A percentile compares a stretch with the other conserved stretches of the same genome.
Evolutionary conservation across 2,329 filamentous ascomycete species (phyloP).

Genomic region (Paraphaeosphaeria minitans): DNA sequence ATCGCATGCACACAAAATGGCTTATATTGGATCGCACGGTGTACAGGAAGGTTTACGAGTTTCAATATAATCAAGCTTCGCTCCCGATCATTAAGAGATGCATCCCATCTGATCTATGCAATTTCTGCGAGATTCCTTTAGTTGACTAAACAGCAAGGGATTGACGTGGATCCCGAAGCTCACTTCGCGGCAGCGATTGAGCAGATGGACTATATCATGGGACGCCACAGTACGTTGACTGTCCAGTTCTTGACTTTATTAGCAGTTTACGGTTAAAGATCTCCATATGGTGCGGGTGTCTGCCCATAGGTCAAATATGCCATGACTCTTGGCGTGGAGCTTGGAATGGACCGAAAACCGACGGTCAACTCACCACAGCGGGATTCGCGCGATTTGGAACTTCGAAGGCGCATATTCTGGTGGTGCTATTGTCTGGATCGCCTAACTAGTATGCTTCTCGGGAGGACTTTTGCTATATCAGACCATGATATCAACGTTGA

Average conservation of each 20-base stretch:
- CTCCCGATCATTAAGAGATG: conserved; percentile 29
- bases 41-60: conserved; percentile 28
- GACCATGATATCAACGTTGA: conserved; percentile 37
- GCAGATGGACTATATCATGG: conserved; percentile 31
- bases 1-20: conserved; percentile 34
- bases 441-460: conserved; percentile 32
- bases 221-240: conserved; percentile 31
- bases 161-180: conserved; percentile 30
- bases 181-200: conserved; percentile 31
- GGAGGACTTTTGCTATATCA: conserved; percentile 32
- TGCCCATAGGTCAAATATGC: conserved; percentile 36
- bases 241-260: conserved; percentile 34
- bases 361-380: conserved; percentile 18
- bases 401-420: conserved; percentile 33
- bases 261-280: conserved; percentile 33
- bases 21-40: conserved; percentile 30
- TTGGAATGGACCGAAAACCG: conserved; percentile 35
- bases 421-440: conserved; percentile 35
- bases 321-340: conserved; percentile 34
- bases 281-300: conserved; percentile 34
- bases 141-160: conserved; percentile 29
- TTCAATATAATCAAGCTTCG: conserved; percentile 24
- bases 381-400: conserved; percentile 26
- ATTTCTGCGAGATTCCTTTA: conserved; percentile 33
- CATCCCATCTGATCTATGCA: conserved; percentile 33